These are phyloP conservation scores for Pharus latifolius DNA, from an alignment of 176 grass and related monocot species.

Conservation along the genomic window DNA sequence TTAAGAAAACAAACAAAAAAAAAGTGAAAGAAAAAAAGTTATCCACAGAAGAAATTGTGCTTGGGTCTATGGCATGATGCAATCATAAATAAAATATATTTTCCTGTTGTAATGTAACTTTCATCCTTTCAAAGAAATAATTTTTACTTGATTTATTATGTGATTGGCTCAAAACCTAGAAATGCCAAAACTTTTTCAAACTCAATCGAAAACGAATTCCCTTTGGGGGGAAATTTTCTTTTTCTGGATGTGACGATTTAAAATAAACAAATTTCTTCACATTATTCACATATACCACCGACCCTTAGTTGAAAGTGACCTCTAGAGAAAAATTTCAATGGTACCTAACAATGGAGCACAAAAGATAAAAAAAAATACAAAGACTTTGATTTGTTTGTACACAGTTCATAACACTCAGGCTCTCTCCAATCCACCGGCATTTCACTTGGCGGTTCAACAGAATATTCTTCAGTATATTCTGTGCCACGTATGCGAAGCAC, in stretches of 20 bases:
- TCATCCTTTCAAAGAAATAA: background rate
- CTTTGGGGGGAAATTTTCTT: conserved; percentile 12
- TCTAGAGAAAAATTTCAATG: background rate
- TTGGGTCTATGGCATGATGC: too few relatives aligned
- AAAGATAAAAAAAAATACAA: background rate
- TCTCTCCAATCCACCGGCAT: too few relatives aligned
- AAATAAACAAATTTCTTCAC: background rate
- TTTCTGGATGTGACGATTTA: background rate
- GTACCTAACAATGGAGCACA: background rate
- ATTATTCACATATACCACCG: background rate
- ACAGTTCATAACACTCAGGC: too few relatives aligned
- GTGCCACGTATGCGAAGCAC: too few relatives aligned
- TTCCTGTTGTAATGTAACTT: background rate
- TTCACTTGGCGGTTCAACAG: too few relatives aligned
- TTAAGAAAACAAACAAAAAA: too few relatives aligned
- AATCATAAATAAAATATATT: too few relatives aligned
- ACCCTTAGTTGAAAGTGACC: background rate
- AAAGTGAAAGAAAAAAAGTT: too few relatives aligned
- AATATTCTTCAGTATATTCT: too few relatives aligned
- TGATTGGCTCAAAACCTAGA: background rate
- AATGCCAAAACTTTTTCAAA: background rate
- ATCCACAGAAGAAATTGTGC: too few relatives aligned
- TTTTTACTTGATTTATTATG: background rate
- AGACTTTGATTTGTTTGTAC: too few relatives aligned
- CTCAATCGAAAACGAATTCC: background rate